phyloP scores from a whole-genome alignment of 805 yeast genomes.

The Blastobotrys robertii region DNA sequence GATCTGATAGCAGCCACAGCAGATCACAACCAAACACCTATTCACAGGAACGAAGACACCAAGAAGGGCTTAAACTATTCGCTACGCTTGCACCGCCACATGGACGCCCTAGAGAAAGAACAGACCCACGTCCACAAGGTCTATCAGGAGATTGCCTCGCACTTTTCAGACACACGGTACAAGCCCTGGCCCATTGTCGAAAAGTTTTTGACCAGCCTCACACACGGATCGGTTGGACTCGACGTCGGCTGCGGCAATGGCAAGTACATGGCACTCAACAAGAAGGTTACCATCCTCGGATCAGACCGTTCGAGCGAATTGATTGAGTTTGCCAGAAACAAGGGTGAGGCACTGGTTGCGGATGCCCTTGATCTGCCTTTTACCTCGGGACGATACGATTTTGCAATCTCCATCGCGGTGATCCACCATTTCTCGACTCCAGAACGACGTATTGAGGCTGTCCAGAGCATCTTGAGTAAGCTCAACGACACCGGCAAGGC shows the following conservation, averaged over 20 bases:
- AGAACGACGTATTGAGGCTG: constrained; percentile 69
- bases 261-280: constrained; percentile 69
- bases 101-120: constrained; percentile 48
- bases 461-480: constrained; percentile 53
- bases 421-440: constrained; percentile 90
- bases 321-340: constrained; percentile 31
- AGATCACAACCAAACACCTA: not conserved
- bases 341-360: constrained; percentile 58
- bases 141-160: constrained; percentile 84
- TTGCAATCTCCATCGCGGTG: constrained; percentile 92
- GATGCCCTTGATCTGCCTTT: constrained; percentile 71
- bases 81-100: not conserved
- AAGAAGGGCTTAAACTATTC: not conserved
- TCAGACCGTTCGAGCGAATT: constrained; percentile 32
- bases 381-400: constrained; percentile 45
- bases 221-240: constrained; percentile 58
- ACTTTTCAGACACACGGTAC: constrained; percentile 87
- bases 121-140: constrained; percentile 79
- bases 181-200: constrained; percentile 98
- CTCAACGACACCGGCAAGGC: constrained; percentile 55
- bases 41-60: not conserved
- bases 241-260: constrained; percentile 99
- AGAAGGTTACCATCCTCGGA: constrained; percentile 61
- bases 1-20: not conserved
- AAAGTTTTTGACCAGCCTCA: constrained; percentile 42